phyloP scores from a whole-genome alignment of 345 rosid species.

The Populus deltoides region DNA sequence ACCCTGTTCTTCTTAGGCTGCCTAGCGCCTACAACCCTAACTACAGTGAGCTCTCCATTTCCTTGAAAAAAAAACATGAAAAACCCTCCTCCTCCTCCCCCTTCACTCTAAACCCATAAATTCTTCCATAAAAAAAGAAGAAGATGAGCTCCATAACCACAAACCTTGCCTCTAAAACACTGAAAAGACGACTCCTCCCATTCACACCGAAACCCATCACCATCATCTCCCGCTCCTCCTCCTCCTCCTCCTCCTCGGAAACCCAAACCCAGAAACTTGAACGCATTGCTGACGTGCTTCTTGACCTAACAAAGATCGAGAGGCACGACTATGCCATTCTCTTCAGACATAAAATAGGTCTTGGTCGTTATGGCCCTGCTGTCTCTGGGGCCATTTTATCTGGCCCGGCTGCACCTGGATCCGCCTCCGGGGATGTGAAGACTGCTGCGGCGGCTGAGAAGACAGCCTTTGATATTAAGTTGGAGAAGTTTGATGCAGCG shows the following conservation, averaged over 20 bases:
- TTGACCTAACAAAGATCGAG: slow-evolving; percentile 67
- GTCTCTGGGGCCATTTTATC: slow-evolving; percentile 29
- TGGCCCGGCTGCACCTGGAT: slow-evolving; percentile 22
- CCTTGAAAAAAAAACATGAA: not conserved
- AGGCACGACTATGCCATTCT: slow-evolving; percentile 73
- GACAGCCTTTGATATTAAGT: slow-evolving; percentile 74
- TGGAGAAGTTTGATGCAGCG: slow-evolving; percentile 75
- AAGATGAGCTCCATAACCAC: not conserved
- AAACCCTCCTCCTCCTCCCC: not conserved
- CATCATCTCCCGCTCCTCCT: slow-evolving; percentile 28
- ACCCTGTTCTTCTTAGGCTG: too few species aligned
- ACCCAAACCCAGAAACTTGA: slow-evolving; percentile 70
- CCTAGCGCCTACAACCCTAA: not conserved
- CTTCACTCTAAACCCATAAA: not conserved
- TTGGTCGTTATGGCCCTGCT: slow-evolving; percentile 63
- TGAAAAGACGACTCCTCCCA: slow-evolving; percentile 13
- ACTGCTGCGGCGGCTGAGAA: slow-evolving; percentile 44
- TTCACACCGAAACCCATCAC: not conserved
- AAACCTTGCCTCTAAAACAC: not conserved
- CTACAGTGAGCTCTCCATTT: not conserved
- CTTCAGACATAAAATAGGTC: slow-evolving; percentile 66
- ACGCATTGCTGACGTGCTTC: slow-evolving; percentile 73
- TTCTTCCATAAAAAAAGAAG: not conserved
- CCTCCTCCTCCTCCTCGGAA: slow-evolving; percentile 26
- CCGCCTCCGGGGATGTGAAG: slow-evolving; percentile 37